Evolutionary conservation across 2,329 filamentous ascomycete genomes (phyloP), one percentile per base, ranked within the genome.

Genomic region (Chlorencoelia australis): DNA sequence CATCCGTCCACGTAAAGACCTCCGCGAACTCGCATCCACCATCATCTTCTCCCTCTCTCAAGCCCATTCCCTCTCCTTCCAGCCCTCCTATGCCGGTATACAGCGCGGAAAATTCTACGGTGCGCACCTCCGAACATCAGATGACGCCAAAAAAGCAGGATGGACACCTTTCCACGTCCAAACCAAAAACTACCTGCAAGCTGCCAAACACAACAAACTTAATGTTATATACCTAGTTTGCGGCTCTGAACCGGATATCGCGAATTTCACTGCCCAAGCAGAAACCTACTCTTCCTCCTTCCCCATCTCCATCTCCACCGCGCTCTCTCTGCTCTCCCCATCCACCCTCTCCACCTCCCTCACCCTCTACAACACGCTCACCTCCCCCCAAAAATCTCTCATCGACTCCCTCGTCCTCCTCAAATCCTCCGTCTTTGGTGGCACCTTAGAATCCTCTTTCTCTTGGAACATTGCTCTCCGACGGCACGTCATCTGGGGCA

Each of bases 101-200:
- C 44, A 35, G 7, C 15, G 14, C 2, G 25, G 29, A 2, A 53
- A 50, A 5, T 64, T 59, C 39, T 58, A 59, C 27, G 62, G 60
- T 14, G 61, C 56, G 0, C 57, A 64, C 42, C 40, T 65, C 20
- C 51, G 58, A 14, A 60, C 58, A 2, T 58, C 54, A n/a, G 40
- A 37, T 4, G 60, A 63, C 35, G 59, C 60, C 11, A 30, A 24
- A 27, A 30, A 30, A 27, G 24, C 30, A 8, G 31, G 27, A 17
- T 40, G 34, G 27, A 35, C 34, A 1, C 10, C 14, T 7, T 20
- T 33, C 3, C 29, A 29, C 21, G 26, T 19, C 3, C 35, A 41
- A 15, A 19, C n/a, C 1, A 20, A 25, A 15, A 37, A 37, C 4
- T 37, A 37, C 19, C 29, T 39, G 7, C 36, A 39, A 25, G 36